phyloP scores from a whole-genome alignment of 202 grass and related monocot genomes.

The Dendrocalamus latiflorus region DNA sequence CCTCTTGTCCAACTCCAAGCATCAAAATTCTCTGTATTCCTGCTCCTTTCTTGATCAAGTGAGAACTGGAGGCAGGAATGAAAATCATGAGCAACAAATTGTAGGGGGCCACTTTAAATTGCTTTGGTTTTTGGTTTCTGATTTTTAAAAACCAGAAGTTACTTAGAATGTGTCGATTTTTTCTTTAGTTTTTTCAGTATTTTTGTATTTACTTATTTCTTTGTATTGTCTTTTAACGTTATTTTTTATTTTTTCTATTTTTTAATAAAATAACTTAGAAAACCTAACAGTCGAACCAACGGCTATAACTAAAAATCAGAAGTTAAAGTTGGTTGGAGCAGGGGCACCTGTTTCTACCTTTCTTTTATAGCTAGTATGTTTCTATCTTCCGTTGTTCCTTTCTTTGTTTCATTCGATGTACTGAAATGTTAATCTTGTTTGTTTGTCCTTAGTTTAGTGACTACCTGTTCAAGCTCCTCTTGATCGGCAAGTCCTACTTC shows the following conservation, averaged over 20 bases:
- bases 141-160: too few species aligned
- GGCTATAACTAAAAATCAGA: too few species aligned
- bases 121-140: too few species aligned
- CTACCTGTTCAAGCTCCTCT: slow-evolving; percentile 79
- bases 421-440: background rate
- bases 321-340: too few species aligned
- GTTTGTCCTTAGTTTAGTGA: slow-evolving; percentile 21
- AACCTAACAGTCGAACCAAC: too few species aligned
- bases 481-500: slow-evolving; percentile 72
- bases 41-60: background rate
- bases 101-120: too few species aligned
- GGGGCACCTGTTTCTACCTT: background rate
- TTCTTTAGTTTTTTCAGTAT: too few species aligned
- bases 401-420: background rate
- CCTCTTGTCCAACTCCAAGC: slow-evolving; percentile 4
- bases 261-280: too few species aligned
- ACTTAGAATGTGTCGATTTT: too few species aligned
- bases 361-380: background rate
- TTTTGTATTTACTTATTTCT: too few species aligned
- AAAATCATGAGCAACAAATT: slow-evolving; percentile 51
- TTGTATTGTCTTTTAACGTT: too few species aligned
- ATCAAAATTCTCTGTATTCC: background rate
- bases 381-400: background rate
- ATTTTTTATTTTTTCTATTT: too few species aligned
- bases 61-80: background rate